Evolutionary conservation across 352 stramenopile species (phyloP), one percentile per base, ranked within the genome.

Genomic region (Thalassiosira hispida): DNA sequence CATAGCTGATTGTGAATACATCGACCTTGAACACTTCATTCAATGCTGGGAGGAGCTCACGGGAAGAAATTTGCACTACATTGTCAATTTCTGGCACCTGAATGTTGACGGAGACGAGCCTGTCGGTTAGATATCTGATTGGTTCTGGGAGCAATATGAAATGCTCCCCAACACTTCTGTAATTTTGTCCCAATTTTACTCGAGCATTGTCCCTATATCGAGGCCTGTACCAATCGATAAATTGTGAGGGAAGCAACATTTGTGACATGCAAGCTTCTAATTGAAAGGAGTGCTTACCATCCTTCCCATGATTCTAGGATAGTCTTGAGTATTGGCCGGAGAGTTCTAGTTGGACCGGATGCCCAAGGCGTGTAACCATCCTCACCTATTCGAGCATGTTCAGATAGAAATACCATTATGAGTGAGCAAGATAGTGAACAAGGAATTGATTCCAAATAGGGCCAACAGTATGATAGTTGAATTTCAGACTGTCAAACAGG

Each of bases 291-390:
- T n/a, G n/a, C 61, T 78, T 74, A 83, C 89, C 89, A 94, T 23
- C 81, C 85, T 80, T 91, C 81, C 89, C 89, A 94, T 33, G 72
- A 72, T 73, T 88, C 75, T 16, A 93, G 68, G 35, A 95, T 86
- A 18, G 78, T 76, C 25, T 84, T 83, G n/a, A 81, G 73, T 25
- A 95, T 81, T n/a, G 86, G 83, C 63, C 90, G 76, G 5, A 95
- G 69, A 20, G 84, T 85, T 56, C 90, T 82, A 29, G 67, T 67
- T 31, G 90, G 90, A 52, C 90, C 89, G 18, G 47, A 84, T 9
- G 76, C 63, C 62, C 83, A 94, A 2, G 84, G 78, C n/a, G 89
- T 94, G 0, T 85, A 68, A 33, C 87, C 87, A 70, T 94, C 89
- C 51, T 84, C 76, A 27, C 89, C 89, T 57, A 31, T 33, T 18